A percentile compares a stretch with the other conserved stretches of the same genome.
Conservation (phyloP, 2,329 filamentous ascomycete genomes). For the Colletotrichum euphorbiae region DNA sequence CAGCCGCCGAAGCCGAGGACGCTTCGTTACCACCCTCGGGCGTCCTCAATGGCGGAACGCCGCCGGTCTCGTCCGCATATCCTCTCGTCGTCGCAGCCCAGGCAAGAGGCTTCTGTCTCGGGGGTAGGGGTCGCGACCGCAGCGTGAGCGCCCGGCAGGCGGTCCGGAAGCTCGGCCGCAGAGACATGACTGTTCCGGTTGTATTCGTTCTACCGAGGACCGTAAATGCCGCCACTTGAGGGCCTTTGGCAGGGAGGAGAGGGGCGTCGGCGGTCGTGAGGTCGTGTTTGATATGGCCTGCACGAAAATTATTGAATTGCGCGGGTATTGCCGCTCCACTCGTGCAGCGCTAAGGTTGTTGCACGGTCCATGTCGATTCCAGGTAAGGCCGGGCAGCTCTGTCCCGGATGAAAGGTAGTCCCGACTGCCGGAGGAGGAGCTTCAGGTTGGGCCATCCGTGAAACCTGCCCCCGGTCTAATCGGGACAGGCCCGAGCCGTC, state of each 20-base stretch:
- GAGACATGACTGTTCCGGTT: constrained; percentile 58
- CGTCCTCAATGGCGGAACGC: constrained; percentile 16
- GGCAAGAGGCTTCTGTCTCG: constrained; percentile 43
- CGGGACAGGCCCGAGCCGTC: constrained; percentile 35
- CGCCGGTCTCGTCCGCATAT: constrained; percentile 44
- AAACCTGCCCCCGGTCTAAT: constrained; percentile 4
- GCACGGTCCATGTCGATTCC: constrained; percentile 4
- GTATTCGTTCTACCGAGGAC: background rate
- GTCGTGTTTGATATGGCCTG: constrained; percentile 10
- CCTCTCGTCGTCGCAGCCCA: constrained; percentile 43
- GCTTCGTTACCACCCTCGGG: background rate
- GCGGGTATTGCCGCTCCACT: constrained; percentile 37
- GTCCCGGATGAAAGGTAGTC: background rate
- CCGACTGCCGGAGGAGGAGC: background rate
- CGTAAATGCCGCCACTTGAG: too few species aligned
- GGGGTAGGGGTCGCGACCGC: constrained; percentile 50
- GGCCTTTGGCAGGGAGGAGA: background rate
- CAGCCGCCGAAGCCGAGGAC: background rate
- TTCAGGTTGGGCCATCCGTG: background rate
- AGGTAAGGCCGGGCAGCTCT: background rate
- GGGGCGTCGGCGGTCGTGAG: background rate
- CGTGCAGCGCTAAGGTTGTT: background rate
- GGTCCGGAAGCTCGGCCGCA: constrained; percentile 63
- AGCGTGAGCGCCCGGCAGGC: constrained; percentile 56
- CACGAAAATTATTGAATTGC: constrained; percentile 39